Conservation (phyloP, 345 rosid genomes). For the Ricinus communis region DNA sequence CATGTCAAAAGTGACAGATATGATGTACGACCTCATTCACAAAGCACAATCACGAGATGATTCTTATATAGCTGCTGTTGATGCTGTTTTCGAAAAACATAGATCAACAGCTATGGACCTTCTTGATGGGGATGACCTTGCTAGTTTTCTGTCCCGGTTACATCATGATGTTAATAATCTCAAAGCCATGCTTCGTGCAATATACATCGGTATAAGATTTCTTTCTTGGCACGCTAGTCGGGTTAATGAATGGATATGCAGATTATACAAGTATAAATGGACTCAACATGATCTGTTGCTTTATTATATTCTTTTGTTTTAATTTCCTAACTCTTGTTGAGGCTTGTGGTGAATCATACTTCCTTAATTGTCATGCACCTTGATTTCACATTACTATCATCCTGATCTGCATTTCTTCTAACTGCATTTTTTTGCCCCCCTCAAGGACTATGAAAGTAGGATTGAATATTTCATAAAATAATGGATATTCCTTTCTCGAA, state of each 20-base stretch:
- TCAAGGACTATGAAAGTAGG: neutral
- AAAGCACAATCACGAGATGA: slow-evolving; percentile 89
- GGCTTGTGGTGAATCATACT: neutral
- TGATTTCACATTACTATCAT: neutral
- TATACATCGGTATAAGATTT: slow-evolving; percentile 66
- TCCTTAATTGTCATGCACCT: neutral
- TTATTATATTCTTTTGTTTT: neutral
- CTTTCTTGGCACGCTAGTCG: neutral
- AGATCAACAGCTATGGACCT: slow-evolving; percentile 71
- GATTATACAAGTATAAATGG: neutral
- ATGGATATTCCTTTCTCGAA: neutral
- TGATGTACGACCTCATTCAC: slow-evolving; percentile 89
- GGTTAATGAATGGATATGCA: neutral
- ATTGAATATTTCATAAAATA: neutral
- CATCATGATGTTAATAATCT: slow-evolving; percentile 78
- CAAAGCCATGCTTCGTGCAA: slow-evolving; percentile 96
- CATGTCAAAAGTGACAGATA: slow-evolving; percentile 97
- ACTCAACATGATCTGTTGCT: neutral
- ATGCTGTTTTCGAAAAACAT: slow-evolving; percentile 80
- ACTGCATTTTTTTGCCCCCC: too few species aligned
- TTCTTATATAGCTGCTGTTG: slow-evolving; percentile 70
- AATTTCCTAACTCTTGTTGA: neutral
- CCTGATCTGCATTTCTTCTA: neutral
- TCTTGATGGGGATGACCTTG: slow-evolving; percentile 77
- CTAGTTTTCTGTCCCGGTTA: slow-evolving; percentile 68